A percentile compares a stretch with the other conserved stretches of the same genome.
Evolutionary conservation across 179 eudicot species (phyloP).

Genomic region (Spergularia azorica): DNA sequence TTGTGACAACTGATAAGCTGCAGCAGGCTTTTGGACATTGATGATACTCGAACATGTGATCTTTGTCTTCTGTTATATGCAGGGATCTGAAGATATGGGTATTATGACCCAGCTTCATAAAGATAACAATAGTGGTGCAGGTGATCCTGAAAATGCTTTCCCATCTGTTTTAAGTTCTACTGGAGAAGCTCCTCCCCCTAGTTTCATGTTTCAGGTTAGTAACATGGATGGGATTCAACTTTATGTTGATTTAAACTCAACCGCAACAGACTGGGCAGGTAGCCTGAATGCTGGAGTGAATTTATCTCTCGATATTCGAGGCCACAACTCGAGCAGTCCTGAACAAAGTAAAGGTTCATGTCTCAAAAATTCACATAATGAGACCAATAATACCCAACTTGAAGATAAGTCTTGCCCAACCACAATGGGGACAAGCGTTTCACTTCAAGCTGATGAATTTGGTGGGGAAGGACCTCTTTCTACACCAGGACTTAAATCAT

Average conservation of each 20-base stretch:
- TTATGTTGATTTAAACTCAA: conserved; percentile 53
- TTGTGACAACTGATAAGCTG: neutral
- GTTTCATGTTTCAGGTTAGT: conserved; percentile 41
- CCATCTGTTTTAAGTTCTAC: conserved; percentile 36
- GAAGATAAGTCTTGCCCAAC: conserved; percentile 30
- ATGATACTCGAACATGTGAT: conserved; percentile 9
- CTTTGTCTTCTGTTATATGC: conserved; percentile 19
- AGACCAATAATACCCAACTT: conserved; percentile 19
- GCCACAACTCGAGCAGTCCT: conserved; percentile 26
- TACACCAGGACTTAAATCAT: conserved; percentile 10
- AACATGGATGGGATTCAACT: conserved; percentile 54
- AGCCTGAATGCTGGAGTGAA: conserved; percentile 39
- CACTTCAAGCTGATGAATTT: conserved; percentile 17
- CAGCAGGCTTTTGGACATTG: neutral
- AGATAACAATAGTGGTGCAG: conserved; percentile 28
- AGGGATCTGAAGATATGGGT: conserved; percentile 35
- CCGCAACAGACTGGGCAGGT: conserved; percentile 43
- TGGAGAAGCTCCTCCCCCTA: conserved; percentile 30
- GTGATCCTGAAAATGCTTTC: conserved; percentile 34
- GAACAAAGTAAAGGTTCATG: conserved; percentile 28
- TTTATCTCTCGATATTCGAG: conserved; percentile 22
- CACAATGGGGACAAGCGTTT: conserved; percentile 22
- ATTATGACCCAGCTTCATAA: conserved; percentile 27
- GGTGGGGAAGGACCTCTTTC: conserved; percentile 26
- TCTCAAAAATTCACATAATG: conserved; percentile 24